These are phyloP conservation scores for Neospermospora avenae DNA, from an alignment of 2,329 filamentous ascomycete genomes.

Conservation along the genomic window DNA sequence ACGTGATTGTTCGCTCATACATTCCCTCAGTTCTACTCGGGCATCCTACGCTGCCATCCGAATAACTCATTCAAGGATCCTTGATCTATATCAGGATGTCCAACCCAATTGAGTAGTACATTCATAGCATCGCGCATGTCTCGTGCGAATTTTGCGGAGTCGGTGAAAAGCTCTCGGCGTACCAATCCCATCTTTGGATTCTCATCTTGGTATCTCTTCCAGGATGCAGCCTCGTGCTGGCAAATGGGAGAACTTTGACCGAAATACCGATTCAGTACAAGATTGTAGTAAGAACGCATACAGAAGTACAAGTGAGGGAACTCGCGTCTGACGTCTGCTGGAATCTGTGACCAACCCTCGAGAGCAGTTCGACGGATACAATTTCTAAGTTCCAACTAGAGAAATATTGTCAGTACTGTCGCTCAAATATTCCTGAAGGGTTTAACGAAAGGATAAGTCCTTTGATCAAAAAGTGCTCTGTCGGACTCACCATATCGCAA, in stretches of 20 bases:
- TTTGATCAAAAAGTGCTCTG: too few relatives aligned
- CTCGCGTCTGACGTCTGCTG: background rate
- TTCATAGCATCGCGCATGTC: background rate
- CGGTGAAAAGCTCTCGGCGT: background rate
- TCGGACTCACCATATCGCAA: background rate
- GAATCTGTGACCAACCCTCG: background rate
- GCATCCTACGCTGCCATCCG: background rate
- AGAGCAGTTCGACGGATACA: background rate
- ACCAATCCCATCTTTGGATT: background rate
- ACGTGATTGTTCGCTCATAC: background rate
- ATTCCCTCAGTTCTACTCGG: background rate
- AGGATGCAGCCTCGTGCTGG: background rate
- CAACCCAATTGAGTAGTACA: background rate
- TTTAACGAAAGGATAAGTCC: too few relatives aligned
- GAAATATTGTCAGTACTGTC: background rate
- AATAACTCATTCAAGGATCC: background rate
- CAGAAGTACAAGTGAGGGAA: background rate
- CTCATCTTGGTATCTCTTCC: too few relatives aligned
- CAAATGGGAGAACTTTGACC: background rate
- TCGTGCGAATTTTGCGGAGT: background rate
- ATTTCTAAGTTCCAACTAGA: background rate
- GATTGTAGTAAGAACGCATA: background rate
- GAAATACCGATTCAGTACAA: background rate
- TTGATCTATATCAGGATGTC: background rate
- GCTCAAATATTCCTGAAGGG: too few relatives aligned